Evolutionary conservation across 768 basidiomycete species (phyloP).

Genomic region (Lentinula aciculospora): DNA sequence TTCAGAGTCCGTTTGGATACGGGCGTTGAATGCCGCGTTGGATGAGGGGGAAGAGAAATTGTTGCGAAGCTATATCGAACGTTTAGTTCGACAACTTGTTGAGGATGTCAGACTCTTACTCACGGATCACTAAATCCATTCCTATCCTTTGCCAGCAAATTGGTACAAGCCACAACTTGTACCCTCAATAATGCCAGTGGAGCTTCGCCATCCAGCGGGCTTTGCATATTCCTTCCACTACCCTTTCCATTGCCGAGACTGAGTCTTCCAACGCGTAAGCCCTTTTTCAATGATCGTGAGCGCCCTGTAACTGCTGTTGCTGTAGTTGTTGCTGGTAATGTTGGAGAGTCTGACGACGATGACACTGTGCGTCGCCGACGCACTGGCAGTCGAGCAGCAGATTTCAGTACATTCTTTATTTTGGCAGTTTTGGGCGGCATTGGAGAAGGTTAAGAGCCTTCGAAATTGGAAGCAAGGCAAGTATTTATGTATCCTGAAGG

Average conservation of each 20-base stretch:
- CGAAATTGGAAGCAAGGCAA: not conserved
- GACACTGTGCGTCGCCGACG: not conserved
- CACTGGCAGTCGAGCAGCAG: not conserved
- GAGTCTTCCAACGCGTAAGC: not conserved
- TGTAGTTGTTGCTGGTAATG: not conserved
- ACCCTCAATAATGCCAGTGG: constrained; percentile 65
- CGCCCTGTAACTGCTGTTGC: not conserved
- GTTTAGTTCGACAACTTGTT: too few relatives aligned
- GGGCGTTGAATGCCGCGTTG: constrained; percentile 60
- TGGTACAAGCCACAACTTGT: constrained; percentile 60
- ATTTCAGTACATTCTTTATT: constrained; percentile 5
- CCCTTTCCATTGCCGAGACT: constrained; percentile 1
- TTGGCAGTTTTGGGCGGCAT: constrained; percentile 5
- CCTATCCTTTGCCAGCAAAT: constrained; percentile 58
- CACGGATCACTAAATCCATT: constrained; percentile 76
- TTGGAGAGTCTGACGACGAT: not conserved
- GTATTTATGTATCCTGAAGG: not conserved
- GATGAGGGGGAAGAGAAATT: constrained; percentile 46
- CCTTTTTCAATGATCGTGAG: not conserved
- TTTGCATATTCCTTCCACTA: constrained; percentile 14
- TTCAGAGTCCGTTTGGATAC: constrained; percentile 68
- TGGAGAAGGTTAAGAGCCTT: too few relatives aligned
- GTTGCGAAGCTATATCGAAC: constrained; percentile 76
- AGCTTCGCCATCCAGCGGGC: constrained; percentile 52
- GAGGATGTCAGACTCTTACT: too few relatives aligned